Evolutionary conservation across 192 early-diverging fungal species (phyloP).

Genomic region (Coemansia sp.): DNA sequence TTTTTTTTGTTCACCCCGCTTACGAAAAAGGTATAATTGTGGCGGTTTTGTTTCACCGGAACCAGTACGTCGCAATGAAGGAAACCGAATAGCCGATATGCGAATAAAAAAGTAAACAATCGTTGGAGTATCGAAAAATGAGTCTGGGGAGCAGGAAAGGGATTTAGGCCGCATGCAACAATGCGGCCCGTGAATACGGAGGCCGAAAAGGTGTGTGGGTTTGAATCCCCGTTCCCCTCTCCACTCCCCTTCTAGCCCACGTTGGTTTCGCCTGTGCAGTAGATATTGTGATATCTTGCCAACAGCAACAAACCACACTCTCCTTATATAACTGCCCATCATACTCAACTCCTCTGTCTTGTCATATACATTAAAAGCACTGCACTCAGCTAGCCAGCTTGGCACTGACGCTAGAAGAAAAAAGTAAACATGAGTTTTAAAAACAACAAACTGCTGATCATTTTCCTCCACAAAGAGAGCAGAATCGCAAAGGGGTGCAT

Average conservation of each 20-base stretch:
- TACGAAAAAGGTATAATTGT: not conserved
- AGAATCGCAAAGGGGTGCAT: not conserved
- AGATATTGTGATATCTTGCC: not conserved
- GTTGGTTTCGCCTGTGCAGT: not conserved
- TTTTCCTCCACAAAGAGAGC: not conserved
- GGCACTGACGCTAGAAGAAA: not conserved
- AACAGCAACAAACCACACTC: not conserved
- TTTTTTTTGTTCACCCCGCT: not conserved
- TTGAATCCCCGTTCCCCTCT: not conserved
- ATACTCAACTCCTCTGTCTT: not conserved
- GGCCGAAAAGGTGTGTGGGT: not conserved
- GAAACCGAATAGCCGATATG: not conserved
- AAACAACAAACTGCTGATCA: slow-evolving; percentile 5
- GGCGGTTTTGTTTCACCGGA: not conserved
- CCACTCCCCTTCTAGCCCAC: not conserved
- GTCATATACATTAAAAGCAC: not conserved
- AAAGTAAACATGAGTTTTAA: slow-evolving; percentile 3
- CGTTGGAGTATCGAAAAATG: not conserved
- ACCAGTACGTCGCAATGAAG: not conserved
- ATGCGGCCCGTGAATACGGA: not conserved
- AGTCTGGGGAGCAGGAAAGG: slow-evolving; percentile 1
- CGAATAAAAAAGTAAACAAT: slow-evolving; percentile 1
- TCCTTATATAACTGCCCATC: not conserved
- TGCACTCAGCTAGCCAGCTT: not conserved
- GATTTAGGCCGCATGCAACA: not conserved